Evolutionary conservation across 192 early-diverging fungal genomes (phyloP).

Genomic region (Polychytrium aggregatum): DNA sequence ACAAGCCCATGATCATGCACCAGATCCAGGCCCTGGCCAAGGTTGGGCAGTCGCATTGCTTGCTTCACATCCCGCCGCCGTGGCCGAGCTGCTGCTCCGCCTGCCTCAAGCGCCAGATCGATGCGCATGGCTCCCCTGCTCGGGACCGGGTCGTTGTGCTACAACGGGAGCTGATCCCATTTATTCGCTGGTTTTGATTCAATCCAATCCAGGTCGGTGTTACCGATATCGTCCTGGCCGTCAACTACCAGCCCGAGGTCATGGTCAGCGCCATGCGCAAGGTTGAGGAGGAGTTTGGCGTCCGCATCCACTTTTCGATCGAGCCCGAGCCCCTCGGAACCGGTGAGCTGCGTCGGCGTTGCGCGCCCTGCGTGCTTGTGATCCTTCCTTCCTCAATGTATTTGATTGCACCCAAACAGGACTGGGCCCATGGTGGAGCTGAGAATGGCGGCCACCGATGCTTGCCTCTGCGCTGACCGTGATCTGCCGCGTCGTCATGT

Average conservation of each 20-base stretch:
- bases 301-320: constrained; percentile 44
- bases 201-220: constrained; percentile 99
- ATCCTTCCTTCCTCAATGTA: not conserved
- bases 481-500: not conserved
- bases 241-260: constrained; percentile 97
- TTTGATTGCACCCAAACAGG: not conserved
- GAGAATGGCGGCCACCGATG: too few species aligned
- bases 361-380: not conserved
- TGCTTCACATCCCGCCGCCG: too few species aligned
- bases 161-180: too few species aligned
- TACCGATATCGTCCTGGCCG: constrained; percentile 92
- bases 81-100: too few species aligned
- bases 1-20: constrained; percentile 97
- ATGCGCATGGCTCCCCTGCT: too few species aligned
- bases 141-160: too few species aligned
- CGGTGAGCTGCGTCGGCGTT: not conserved
- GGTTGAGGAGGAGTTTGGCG: constrained; percentile 67
- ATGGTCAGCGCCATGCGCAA: constrained; percentile 91
- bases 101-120: too few species aligned
- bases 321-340: constrained; percentile 49
- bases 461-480: not conserved
- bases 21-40: constrained; percentile 93
- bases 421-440: too few species aligned
- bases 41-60: constrained; percentile 37
- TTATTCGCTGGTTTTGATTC: too few species aligned